Conservation (phyloP, 78 protist genomes). For the Chrysochromulina parva region DNA sequence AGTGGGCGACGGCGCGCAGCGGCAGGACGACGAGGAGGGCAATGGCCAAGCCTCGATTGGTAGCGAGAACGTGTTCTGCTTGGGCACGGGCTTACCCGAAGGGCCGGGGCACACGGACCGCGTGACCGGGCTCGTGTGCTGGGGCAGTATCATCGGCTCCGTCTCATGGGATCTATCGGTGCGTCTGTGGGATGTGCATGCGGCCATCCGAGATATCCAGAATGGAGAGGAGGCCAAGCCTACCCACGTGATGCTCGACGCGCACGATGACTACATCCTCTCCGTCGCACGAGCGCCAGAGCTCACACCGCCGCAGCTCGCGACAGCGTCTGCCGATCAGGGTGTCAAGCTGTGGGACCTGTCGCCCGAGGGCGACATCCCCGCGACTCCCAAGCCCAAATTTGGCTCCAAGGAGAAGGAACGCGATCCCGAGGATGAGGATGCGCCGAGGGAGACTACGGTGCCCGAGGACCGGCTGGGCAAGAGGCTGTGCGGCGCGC, state of each 20-base stretch:
- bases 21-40: too few species aligned
- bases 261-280: constrained; percentile 21
- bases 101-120: neutral
- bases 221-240: neutral
- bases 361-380: neutral
- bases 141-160: neutral
- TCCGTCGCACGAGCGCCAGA: neutral
- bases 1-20: too few species aligned
- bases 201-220: neutral
- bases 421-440: too few species aligned
- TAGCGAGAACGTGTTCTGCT: too few species aligned
- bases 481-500: neutral
- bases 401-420: too few species aligned
- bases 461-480: neutral
- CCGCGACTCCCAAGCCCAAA: neutral
- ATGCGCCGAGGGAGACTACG: neutral
- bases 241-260: neutral
- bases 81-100: too few species aligned
- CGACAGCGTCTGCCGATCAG: neutral
- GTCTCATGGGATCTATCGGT: neutral
- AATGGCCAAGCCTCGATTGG: too few species aligned
- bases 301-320: neutral
- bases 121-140: neutral
- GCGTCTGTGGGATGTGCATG: neutral
- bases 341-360: constrained; percentile 19